Evolutionary conservation across 495 filamentous ascomycete species (phyloP), one percentile per base, ranked within the genome.

Genomic region (Neurospora pannonica): DNA sequence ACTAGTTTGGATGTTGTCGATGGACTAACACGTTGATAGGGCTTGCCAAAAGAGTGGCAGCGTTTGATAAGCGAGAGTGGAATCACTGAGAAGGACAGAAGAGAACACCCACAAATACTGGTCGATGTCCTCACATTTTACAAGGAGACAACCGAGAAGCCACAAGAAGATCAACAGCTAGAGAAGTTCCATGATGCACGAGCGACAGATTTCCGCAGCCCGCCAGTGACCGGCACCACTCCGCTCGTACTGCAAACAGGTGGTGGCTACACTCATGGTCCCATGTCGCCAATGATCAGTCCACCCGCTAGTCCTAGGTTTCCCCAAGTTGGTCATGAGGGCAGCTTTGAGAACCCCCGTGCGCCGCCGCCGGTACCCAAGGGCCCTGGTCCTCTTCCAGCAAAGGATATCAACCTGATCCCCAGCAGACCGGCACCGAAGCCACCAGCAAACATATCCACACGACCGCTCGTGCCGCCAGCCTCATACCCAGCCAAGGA

Each of bases 41-140:
- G 96, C 75, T 85, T 99, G 40, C 96, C 96, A 2, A 97, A 97
- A 82, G 96, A 99, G 87, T 99, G 96, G 96, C 96, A 99, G 83
- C 90, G 93, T 48, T 88, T 97, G 79, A 89, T 99, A 76, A 92
- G 96, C 84, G 94, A 97, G 81, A 97, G 92, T 83, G 96, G 96
- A 73, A 98, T 99, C 77, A 93, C 95, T 5, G 93, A 97, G 84
- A 94, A 94, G 83, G 96, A 98, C 79, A 94, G 97, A 83, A 91
- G 97, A 81, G 91, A 97, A 82, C 93, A 99, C 79, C 96, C 96
- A 1, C 94, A 98, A 80, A 92, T 94, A 70, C 92, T 98, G 79
- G 90, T 95, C 76, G 92, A 99, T 80, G 94, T 99, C 79, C 93
- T 99, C 83, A 91, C 90, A 67, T 98, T 98, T 82, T 98, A 97